phyloP scores from a whole-genome alignment of 208 protist genomes.

The Novymonas esmeraldas region DNA sequence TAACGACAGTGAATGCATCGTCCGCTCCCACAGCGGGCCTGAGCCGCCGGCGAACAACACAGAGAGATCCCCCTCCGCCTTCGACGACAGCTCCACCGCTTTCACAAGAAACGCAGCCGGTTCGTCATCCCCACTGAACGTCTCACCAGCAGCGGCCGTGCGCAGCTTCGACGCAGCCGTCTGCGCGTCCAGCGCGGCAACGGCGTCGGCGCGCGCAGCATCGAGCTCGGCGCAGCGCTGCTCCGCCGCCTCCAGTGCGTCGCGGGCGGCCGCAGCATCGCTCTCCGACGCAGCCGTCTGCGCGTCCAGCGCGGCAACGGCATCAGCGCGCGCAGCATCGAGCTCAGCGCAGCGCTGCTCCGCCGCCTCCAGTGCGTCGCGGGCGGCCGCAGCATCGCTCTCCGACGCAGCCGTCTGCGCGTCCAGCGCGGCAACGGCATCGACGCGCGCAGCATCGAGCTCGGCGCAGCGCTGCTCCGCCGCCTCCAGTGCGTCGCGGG shows the following conservation, averaged over 20 bases:
- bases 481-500: background rate
- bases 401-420: conserved; percentile 16
- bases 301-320: conserved; percentile 2
- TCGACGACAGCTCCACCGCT: no score
- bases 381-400: conserved; percentile 10
- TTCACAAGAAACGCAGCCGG: no score
- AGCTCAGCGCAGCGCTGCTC: background rate
- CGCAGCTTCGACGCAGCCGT: background rate
- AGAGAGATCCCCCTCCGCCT: no score
- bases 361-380: background rate
- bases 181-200: conserved; percentile 4
- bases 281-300: background rate
- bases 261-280: conserved; percentile 5
- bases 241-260: conserved; percentile 5
- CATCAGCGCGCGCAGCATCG: background rate
- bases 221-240: background rate
- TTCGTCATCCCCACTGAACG: no score
- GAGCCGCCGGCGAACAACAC: no score
- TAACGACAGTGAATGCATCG: no score
- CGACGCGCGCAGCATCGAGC: background rate
- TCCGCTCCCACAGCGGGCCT: no score
- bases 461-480: background rate
- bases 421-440: conserved; percentile 7
- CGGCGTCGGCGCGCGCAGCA: background rate
- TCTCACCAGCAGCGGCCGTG: no score